Conservation (phyloP, 2,329 filamentous ascomycete species). For the Fusarium veterinarium region DNA sequence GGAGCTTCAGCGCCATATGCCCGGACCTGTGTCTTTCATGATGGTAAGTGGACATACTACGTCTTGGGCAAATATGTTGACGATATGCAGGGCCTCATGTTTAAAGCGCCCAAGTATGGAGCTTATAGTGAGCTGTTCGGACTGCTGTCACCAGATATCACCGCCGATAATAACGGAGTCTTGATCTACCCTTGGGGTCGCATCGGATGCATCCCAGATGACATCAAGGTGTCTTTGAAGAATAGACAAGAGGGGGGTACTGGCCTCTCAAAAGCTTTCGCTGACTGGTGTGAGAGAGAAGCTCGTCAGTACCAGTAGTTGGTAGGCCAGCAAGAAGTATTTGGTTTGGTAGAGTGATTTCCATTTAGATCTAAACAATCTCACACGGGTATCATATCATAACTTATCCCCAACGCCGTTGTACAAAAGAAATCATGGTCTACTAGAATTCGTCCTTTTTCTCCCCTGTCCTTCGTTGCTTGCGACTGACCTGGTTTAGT, state of each 20-base stretch:
- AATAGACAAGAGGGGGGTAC: slow-evolving; percentile 7
- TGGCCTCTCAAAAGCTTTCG: slow-evolving; percentile 16
- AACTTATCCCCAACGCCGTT: slow-evolving; percentile 13
- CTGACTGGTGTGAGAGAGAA: slow-evolving; percentile 30
- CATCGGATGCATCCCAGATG: slow-evolving; percentile 26
- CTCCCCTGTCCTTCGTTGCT: neutral
- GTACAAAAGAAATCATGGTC: neutral
- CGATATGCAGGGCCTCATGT: slow-evolving; percentile 18
- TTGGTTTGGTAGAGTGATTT: neutral
- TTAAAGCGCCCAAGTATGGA: slow-evolving; percentile 33
- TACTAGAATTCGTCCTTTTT: neutral
- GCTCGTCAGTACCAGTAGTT: slow-evolving; percentile 2
- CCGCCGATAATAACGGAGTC: slow-evolving; percentile 19
- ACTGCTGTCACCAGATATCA: slow-evolving; percentile 32
- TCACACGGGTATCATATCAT: slow-evolving; percentile 24
- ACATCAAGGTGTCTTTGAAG: slow-evolving; percentile 24
- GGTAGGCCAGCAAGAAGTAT: neutral
- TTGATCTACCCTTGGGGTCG: slow-evolving; percentile 31
- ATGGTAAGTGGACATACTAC: slow-evolving; percentile 11
- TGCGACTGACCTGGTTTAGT: slow-evolving; percentile 26
- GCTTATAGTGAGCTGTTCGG: slow-evolving; percentile 39
- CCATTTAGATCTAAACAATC: slow-evolving; percentile 5
- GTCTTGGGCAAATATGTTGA: neutral
- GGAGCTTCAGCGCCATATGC: slow-evolving; percentile 33
- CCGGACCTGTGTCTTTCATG: slow-evolving; percentile 28